Evolutionary conservation across 768 basidiomycete species (phyloP).

Genomic region (Sarcomyxa edulis): DNA sequence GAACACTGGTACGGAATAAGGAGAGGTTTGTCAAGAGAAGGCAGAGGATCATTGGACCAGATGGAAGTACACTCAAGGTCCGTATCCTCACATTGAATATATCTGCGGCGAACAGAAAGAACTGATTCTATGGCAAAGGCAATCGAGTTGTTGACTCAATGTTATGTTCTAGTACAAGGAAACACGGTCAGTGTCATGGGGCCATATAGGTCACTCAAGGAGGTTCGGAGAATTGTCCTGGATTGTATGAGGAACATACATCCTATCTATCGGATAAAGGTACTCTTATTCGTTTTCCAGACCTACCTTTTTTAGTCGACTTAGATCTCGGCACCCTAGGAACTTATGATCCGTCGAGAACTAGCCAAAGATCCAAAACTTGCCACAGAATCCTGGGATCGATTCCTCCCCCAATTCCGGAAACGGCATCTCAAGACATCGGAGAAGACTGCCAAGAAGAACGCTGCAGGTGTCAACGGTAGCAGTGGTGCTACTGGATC

Average conservation of each 20-base stretch:
- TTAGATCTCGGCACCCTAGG: too few relatives aligned
- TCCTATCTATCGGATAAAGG: conserved; percentile 98
- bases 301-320: too few relatives aligned
- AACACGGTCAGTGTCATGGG: conserved; percentile 99
- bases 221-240: conserved; percentile 91
- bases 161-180: conserved; percentile 97
- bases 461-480: conserved; percentile 65
- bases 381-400: conserved; percentile 91
- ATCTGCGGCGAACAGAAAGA: too few relatives aligned
- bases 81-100: conserved; percentile 12
- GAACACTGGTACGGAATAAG: conserved; percentile 89
- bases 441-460: conserved; percentile 90
- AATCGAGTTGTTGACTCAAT: conserved; percentile 92
- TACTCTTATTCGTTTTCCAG: conserved; percentile 17
- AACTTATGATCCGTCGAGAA: conserved; percentile 97
- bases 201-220: conserved; percentile 90
- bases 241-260: conserved; percentile 99
- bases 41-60: conserved; percentile 95
- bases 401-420: conserved; percentile 95
- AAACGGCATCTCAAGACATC: conserved; percentile 90
- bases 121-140: conserved; percentile 47
- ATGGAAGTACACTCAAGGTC: conserved; percentile 96
- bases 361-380: conserved; percentile 97
- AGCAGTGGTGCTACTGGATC: conserved; percentile 36
- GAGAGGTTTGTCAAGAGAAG: conserved; percentile 94